These are phyloP conservation scores for Nakaseomyces uthaithaninus DNA, from an alignment of 1,139 yeast species.

Conservation along the genomic window DNA sequence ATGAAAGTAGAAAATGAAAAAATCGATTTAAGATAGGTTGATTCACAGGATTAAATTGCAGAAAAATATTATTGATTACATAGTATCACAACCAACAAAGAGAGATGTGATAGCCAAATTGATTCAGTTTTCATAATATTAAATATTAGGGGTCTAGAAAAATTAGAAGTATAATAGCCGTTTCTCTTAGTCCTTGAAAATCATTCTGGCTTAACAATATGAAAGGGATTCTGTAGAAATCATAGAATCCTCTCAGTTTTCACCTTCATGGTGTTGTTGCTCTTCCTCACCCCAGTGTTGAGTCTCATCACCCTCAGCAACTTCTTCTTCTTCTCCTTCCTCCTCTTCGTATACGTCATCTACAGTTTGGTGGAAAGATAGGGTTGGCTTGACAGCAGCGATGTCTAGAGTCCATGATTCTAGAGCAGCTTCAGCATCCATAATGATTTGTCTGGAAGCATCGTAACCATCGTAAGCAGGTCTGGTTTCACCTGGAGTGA, in stretches of 20 bases:
- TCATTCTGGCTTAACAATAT: background rate
- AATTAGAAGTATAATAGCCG: background rate
- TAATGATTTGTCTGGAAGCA: constrained; percentile 77
- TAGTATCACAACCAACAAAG: background rate
- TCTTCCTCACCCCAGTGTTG: constrained; percentile 24
- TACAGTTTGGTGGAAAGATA: constrained; percentile 65
- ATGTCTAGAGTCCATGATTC: constrained; percentile 77
- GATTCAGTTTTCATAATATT: constrained; percentile 4
- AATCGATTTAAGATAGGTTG: constrained; percentile 1
- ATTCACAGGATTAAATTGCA: background rate
- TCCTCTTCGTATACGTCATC: constrained; percentile 56
- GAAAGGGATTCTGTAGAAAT: constrained; percentile 2
- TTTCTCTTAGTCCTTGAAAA: background rate
- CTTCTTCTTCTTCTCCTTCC: constrained; percentile 40
- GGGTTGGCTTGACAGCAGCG: constrained; percentile 73
- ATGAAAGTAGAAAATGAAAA: background rate
- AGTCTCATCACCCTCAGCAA: constrained; percentile 25
- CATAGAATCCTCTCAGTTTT: constrained; percentile 12
- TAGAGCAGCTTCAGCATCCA: constrained; percentile 77
- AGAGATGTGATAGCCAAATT: constrained; percentile 2
- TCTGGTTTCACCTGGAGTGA: constrained; percentile 87
- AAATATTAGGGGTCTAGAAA: constrained; percentile 3
- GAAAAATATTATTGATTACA: constrained; percentile 4
- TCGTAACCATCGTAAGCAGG: constrained; percentile 83
- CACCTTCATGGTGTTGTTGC: constrained; percentile 14